A percentile compares a stretch with the other conserved stretches of the same genome.
phyloP scores from a whole-genome alignment of 2,329 filamentous ascomycete genomes.

The Fusarium solani-melongenae region DNA sequence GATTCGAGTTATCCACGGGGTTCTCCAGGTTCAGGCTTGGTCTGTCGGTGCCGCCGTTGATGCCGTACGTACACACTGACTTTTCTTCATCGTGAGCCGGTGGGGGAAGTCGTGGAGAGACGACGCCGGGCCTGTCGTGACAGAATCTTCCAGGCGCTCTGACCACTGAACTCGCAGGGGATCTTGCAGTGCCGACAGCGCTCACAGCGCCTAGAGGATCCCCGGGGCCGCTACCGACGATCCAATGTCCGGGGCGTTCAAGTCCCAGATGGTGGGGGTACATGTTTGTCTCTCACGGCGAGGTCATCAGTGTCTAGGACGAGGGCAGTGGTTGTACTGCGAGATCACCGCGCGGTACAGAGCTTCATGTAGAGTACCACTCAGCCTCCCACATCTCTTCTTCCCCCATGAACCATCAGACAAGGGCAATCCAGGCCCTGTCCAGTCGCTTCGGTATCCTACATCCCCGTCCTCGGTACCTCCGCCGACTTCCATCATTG shows the following conservation, averaged over 20 bases:
- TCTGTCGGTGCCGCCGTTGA: not conserved
- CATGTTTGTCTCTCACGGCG: not conserved
- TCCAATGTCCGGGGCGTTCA: slow-evolving; percentile 18
- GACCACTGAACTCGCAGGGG: slow-evolving; percentile 8
- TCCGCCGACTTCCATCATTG: slow-evolving; percentile 1
- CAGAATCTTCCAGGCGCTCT: slow-evolving; percentile 19
- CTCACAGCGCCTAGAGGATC: not conserved
- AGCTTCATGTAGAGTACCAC: not conserved
- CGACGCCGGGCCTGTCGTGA: slow-evolving; percentile 3
- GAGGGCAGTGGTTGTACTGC: not conserved
- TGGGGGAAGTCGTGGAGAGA: not conserved
- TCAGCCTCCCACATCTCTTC: slow-evolving; percentile 5
- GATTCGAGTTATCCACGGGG: not conserved
- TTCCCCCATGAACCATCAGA: not conserved
- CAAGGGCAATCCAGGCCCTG: not conserved
- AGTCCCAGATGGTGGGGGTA: slow-evolving; percentile 15
- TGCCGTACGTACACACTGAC: not conserved
- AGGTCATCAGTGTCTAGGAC: not conserved
- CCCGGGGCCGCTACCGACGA: slow-evolving; percentile 9
- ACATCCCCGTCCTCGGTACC: slow-evolving; percentile 11
- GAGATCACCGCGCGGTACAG: not conserved
- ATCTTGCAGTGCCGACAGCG: slow-evolving; percentile 6
- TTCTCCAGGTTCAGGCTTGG: not conserved
- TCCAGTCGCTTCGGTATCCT: slow-evolving; percentile 9
- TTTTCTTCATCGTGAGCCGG: slow-evolving; percentile 13